Base-by-base conservation (phyloP, 1,284 basidiomycete species). In the Takashimella koratensis region DNA sequence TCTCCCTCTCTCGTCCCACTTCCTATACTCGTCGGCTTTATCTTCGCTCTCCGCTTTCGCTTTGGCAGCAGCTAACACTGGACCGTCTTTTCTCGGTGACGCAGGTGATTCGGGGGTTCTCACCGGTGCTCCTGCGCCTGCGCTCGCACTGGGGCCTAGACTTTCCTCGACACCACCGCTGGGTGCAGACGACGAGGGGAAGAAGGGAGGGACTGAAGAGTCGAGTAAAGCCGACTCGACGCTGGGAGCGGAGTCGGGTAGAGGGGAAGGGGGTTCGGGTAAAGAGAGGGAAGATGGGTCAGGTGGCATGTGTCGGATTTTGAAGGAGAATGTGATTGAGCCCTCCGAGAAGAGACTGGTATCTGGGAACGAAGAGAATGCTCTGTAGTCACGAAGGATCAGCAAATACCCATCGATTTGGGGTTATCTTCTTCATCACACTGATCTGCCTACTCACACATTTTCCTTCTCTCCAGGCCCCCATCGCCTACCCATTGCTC, bases 351-450 rank as follows among this genome's bases (percentile, higher is more conserved):
- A 89, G 50, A 89, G 84, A 0, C 85, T 78, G 0, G 90, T 93
- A 67, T 97, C 94, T 0, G 95, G 95, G 67, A 98, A 93, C 0
- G 91, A 86, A 0, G 90, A 92, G 76, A 98, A 98, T 4, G 93
- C 91, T 52, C 92, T 93, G 55, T 53, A 54, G 53, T 45, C 43
- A 48, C 22, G 12, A 21, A 22, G 19, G 16, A 44, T 3, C 22
- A 12, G n/a, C n/a, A n/a, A n/a, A n/a, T n/a, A n/a, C n/a, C n/a
- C n/a, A n/a, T n/a, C n/a, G n/a, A n/a, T n/a, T n/a, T n/a, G n/a
- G n/a, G n/a, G n/a, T n/a, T n/a, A n/a, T n/a, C n/a, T n/a, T n/a
- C n/a, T n/a, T n/a, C n/a, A n/a, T n/a, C n/a, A n/a, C n/a, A n/a
- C n/a, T n/a, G n/a, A n/a, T n/a, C n/a, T n/a, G n/a, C n/a, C 12